A percentile compares a stretch with the other conserved stretches of the same genome.
These are phyloP conservation scores for Metschnikowia sp. DNA, from an alignment of 805 yeast genomes.

Conservation along the genomic window DNA sequence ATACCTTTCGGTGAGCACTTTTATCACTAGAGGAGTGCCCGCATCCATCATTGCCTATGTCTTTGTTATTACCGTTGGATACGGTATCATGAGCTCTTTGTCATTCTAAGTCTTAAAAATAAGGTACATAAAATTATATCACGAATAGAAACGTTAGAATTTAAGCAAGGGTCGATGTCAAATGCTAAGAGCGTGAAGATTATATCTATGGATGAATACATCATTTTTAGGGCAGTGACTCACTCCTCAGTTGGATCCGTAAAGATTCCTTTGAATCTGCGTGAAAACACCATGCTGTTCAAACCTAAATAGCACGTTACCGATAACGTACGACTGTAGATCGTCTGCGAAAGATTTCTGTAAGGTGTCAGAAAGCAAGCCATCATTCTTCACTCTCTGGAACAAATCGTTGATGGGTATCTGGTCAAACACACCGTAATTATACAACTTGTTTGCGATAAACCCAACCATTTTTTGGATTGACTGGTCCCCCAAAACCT, in stretches of 20 bases:
- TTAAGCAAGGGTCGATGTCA: no score
- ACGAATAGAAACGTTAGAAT: no score
- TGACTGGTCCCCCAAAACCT: slow-evolving; percentile 21
- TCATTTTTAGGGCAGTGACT: no score
- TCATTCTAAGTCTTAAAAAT: slow-evolving; percentile 4
- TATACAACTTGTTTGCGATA: slow-evolving; percentile 27
- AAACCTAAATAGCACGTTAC: slow-evolving; percentile 26
- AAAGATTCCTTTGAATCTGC: slow-evolving; percentile 16
- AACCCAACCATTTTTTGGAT: slow-evolving; percentile 19
- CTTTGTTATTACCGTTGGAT: slow-evolving; percentile 36
- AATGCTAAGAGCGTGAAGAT: background rate
- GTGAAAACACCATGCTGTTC: slow-evolving; percentile 30
- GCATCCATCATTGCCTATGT: slow-evolving; percentile 37
- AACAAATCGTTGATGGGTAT: slow-evolving; percentile 26
- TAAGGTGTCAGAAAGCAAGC: slow-evolving; percentile 20
- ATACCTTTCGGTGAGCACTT: slow-evolving; percentile 39
- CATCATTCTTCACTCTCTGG: slow-evolving; percentile 22
- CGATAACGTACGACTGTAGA: slow-evolving; percentile 30
- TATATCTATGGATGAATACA: no score
- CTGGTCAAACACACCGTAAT: slow-evolving; percentile 31
- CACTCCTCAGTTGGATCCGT: background rate
- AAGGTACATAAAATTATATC: background rate
- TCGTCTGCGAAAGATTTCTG: slow-evolving; percentile 29
- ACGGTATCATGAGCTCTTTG: slow-evolving; percentile 33
- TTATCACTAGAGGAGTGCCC: slow-evolving; percentile 43